Evolutionary conservation across 345 rosid genomes (phyloP).

Genomic region (Gossypium longicalyx): DNA sequence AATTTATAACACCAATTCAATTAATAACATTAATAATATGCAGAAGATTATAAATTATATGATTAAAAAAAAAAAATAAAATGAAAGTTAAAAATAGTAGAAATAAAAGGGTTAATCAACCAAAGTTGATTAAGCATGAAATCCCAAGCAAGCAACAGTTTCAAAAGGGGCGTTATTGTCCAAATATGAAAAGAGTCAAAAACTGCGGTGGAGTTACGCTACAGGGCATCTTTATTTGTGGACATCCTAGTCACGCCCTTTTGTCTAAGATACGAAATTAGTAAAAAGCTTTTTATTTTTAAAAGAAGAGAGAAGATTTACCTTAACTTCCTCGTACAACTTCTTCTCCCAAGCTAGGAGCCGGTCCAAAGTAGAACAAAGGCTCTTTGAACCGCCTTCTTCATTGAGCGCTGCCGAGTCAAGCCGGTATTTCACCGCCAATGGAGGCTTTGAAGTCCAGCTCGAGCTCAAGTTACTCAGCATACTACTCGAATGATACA

Average conservation of each 20-base stretch:
- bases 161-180: slow-evolving; percentile 19
- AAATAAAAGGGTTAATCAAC: no score
- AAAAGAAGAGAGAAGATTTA: slow-evolving; percentile 10
- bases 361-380: slow-evolving; percentile 77
- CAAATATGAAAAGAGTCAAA: neutral
- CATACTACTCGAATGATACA: slow-evolving; percentile 87
- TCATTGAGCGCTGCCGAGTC: slow-evolving; percentile 55
- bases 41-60: no score
- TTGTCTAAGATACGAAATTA: neutral
- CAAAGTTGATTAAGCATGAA: no score
- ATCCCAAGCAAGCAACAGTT: neutral
- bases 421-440: slow-evolving; percentile 82
- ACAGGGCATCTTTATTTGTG: slow-evolving; percentile 8
- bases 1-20: no score
- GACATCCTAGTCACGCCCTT: slow-evolving; percentile 23
- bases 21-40: no score
- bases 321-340: slow-evolving; percentile 91
- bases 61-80: no score
- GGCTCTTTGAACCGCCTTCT: slow-evolving; percentile 64
- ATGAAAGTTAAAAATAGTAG: no score
- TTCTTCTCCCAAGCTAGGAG: slow-evolving; percentile 98
- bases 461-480: slow-evolving; percentile 87
- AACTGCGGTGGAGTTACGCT: slow-evolving; percentile 31
- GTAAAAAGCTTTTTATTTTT: neutral
- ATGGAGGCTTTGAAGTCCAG: slow-evolving; percentile 94